Evolutionary conservation across 768 basidiomycete species (phyloP), one percentile per base, ranked within the genome.

Genomic region (Amanita pseudoporphyria): DNA sequence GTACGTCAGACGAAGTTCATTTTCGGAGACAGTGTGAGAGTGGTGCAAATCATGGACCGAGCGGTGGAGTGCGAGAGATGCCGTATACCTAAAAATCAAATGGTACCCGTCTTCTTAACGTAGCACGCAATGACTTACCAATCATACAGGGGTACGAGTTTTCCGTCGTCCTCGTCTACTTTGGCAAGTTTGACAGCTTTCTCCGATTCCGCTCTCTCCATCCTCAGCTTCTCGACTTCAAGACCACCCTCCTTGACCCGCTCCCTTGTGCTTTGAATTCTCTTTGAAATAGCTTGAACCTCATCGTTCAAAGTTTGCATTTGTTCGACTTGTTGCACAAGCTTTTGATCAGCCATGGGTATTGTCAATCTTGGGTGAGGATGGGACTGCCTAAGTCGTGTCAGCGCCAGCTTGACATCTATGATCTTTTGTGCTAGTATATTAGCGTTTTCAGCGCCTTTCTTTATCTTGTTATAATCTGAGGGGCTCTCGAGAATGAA

Each of bases 331-430:
- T 94, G 90, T 9, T 76, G 76, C 9, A 81, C 79, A 2, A 91
- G 78, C 47, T 82, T 79, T 53, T 83, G 73, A 42, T 81, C 81
- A 0, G 92, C 92, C 40, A 82, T 71, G 2, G 79, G 64, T 30
- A 89, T 76, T 0, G 92, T 95, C 30, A 93, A 66, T 9, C 91
- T 78, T 39, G 91, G 84, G 16, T 81, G 77, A 0, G 88, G 86
- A 56, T 94, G 81, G 2, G 82, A 77, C 55, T 91, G 84, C 16
- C 87, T 80, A 14, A 94, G 78, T 1, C 91, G 79, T 6, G 84
- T 82, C 32, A 94, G 72, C 1, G 84, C 77, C 3, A 92, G 76
- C 31, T 87, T 82, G 31, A 89, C 80, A 59, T 93, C 89, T 52
- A 89, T 76, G 56, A 94, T 90, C 61, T 87, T 76, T 50, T 86